Evolutionary conservation across 306 rosid genomes (phyloP).

Genomic region (Sicyos baderoa): DNA sequence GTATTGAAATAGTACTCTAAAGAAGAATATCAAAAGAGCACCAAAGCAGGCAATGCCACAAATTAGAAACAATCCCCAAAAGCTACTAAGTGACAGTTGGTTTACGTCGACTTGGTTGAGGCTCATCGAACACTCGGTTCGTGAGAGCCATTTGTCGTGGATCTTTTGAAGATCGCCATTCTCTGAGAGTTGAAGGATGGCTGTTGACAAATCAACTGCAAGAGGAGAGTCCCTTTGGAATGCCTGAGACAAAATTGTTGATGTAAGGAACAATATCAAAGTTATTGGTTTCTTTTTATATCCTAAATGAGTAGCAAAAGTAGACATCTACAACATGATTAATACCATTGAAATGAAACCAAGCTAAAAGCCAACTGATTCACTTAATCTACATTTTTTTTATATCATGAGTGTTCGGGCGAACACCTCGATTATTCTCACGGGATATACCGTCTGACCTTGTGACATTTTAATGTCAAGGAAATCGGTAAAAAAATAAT

Average conservation of each 20-base stretch:
- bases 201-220: conserved; percentile 73
- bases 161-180: conserved; percentile 68
- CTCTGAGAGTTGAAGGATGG: conserved; percentile 88
- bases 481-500: too few relatives aligned
- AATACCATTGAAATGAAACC: not conserved
- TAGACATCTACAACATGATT: not conserved
- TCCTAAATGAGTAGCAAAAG: not conserved
- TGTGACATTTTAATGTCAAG: too few relatives aligned
- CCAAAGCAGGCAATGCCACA: conserved; percentile 47
- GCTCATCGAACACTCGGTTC: conserved; percentile 30
- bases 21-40: conserved; percentile 45
- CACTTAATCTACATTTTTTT: too few relatives aligned
- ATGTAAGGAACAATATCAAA: conserved; percentile 1
- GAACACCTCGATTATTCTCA: too few relatives aligned
- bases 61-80: conserved; percentile 78
- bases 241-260: conserved; percentile 42
- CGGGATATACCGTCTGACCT: too few relatives aligned
- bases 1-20: conserved; percentile 42
- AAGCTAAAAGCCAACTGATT: not conserved
- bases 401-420: too few relatives aligned
- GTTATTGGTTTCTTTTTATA: not conserved
- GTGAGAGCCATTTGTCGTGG: conserved; percentile 65
- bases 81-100: conserved; percentile 56
- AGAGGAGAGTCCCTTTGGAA: conserved; percentile 92
- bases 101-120: conserved; percentile 27